Conservation (phyloP, 83 land plant species). For the Larix sibirica region DNA sequence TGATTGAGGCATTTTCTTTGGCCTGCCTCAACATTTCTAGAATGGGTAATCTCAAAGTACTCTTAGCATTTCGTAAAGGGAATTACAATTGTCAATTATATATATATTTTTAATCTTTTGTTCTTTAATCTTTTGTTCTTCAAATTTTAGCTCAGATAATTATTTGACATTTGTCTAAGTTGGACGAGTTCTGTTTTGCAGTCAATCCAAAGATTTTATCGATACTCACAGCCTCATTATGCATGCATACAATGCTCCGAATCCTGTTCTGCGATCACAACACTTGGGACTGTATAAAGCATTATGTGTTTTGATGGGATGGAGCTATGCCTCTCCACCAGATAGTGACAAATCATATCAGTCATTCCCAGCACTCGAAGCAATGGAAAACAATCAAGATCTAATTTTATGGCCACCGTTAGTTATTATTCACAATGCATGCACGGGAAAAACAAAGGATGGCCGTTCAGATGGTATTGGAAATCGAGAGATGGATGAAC, state of each 20-base stretch:
- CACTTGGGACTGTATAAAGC: constrained; percentile 78
- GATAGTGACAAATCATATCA: constrained; percentile 54
- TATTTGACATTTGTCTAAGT: too few relatives aligned
- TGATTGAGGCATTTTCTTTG: too few relatives aligned
- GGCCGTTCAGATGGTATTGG: constrained; percentile 75
- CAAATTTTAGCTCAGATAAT: too few relatives aligned
- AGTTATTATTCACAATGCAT: constrained; percentile 69
- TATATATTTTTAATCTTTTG: too few relatives aligned
- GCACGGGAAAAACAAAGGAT: constrained; percentile 58
- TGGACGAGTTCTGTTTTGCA: constrained; percentile 20
- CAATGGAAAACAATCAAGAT: constrained; percentile 55
- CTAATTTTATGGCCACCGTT: constrained; percentile 73
- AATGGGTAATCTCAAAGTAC: too few relatives aligned
- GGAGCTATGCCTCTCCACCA: constrained; percentile 60
- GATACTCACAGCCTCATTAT: constrained; percentile 63
- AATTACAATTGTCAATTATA: too few relatives aligned
- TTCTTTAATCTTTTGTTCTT: too few relatives aligned
- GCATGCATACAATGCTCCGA: constrained; percentile 58
- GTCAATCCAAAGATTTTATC: constrained; percentile 59
- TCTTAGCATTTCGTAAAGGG: too few relatives aligned
- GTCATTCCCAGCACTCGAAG: constrained; percentile 45
- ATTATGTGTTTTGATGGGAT: constrained; percentile 71
- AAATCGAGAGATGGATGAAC: constrained; percentile 62
- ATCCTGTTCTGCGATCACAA: constrained; percentile 44
- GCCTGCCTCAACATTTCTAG: too few relatives aligned